phyloP scores from a whole-genome alignment of 1,284 basidiomycete genomes.

The Leccinum solheimii region DNA sequence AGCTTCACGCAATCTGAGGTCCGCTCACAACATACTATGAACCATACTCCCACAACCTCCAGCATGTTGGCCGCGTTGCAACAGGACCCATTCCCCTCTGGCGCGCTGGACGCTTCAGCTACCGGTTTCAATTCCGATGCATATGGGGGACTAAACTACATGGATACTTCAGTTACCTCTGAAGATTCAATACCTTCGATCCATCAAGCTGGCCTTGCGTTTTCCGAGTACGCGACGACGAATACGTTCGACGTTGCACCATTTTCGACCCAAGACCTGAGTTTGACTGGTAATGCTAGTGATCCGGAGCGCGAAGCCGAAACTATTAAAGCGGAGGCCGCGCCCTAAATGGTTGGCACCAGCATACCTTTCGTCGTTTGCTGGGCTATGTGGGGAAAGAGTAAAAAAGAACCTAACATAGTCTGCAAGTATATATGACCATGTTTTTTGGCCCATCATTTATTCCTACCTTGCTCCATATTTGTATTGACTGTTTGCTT shows the following conservation, averaged over 20 bases:
- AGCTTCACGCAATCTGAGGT: constrained; percentile 62
- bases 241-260: constrained; percentile 66
- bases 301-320: constrained; percentile 55
- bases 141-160: constrained; percentile 69
- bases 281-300: constrained; percentile 52
- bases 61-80: constrained; percentile 85
- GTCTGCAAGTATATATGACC: constrained; percentile 37
- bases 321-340: constrained; percentile 47
- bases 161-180: constrained; percentile 65
- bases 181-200: constrained; percentile 57
- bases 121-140: constrained; percentile 64
- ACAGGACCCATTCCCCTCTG: constrained; percentile 64
- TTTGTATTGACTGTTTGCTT: constrained; percentile 35
- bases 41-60: constrained; percentile 78
- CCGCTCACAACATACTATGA: constrained; percentile 53
- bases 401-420: constrained; percentile 30
- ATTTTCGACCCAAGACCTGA: constrained; percentile 66
- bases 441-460: constrained; percentile 32
- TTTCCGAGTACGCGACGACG: constrained; percentile 64
- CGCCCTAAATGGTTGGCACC: constrained; percentile 29
- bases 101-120: constrained; percentile 60
- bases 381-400: constrained; percentile 25
- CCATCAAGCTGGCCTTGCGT: constrained; percentile 59
- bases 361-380: constrained; percentile 27
- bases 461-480: constrained; percentile 40